Percentiles rank a stretch among this genome's conserved stretches.
Conservation (phyloP, 2,329 filamentous ascomycete genomes). For the Periconia sp. region DNA sequence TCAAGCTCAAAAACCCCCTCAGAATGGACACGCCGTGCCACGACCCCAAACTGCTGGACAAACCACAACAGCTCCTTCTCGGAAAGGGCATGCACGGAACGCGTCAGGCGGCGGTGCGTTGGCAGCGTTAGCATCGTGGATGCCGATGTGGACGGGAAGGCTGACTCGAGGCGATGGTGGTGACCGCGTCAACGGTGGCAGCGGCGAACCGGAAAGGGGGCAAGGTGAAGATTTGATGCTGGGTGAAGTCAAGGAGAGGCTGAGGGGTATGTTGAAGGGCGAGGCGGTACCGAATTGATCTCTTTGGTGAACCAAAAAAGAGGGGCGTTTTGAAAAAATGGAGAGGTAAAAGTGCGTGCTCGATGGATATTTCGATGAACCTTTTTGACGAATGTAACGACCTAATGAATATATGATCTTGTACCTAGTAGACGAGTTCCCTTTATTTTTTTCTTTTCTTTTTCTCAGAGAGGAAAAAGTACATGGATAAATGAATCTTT, state of each 20-base stretch:
- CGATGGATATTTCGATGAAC: too few relatives aligned
- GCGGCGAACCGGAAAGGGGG: neutral
- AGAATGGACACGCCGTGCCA: neutral
- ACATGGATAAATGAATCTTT: too few relatives aligned
- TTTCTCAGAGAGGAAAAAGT: too few relatives aligned
- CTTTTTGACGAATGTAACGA: too few relatives aligned
- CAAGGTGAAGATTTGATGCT: neutral
- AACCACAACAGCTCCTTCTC: neutral
- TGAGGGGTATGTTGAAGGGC: neutral
- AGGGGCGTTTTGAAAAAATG: too few relatives aligned
- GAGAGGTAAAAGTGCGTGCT: too few relatives aligned
- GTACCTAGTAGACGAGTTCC: too few relatives aligned
- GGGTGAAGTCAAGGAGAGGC: neutral
- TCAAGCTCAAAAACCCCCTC: neutral
- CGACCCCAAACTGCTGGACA: neutral
- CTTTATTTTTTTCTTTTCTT: too few relatives aligned
- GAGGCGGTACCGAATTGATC: too few relatives aligned
- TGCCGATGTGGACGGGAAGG: neutral
- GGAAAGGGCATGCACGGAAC: neutral
- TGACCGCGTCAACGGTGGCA: neutral
- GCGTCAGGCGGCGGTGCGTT: neutral
- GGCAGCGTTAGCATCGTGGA: neutral
- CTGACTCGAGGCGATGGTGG: neutral
- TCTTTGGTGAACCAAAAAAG: too few relatives aligned
- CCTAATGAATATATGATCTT: too few relatives aligned